Evolutionary conservation across 78 protist genomes (phyloP).

Genomic region (Dictyostelium capitatum): DNA sequence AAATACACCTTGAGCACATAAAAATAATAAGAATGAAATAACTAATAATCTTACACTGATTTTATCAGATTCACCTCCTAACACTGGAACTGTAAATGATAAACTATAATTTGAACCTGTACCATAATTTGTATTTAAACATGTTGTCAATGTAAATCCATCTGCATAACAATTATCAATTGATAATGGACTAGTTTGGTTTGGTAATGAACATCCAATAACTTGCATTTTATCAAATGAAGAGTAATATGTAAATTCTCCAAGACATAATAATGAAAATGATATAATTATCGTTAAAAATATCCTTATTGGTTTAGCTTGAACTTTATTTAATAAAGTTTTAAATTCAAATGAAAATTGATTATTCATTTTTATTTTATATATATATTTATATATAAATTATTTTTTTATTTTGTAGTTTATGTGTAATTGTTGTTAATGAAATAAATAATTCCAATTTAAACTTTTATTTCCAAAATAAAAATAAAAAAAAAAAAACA

Average conservation of each 20-base stretch:
- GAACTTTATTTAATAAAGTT: background rate
- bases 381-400: no score
- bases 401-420: no score
- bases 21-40: background rate
- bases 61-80: background rate
- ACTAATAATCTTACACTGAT: background rate
- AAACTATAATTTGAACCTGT: background rate
- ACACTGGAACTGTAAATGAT: background rate
- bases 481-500: no score
- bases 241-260: background rate
- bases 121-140: background rate
- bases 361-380: background rate
- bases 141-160: background rate
- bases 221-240: background rate
- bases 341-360: constrained; percentile 6
- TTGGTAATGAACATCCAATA: background rate
- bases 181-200: background rate
- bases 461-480: no score
- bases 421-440: no score
- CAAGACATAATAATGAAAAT: background rate
- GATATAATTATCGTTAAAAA: background rate
- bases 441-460: no score
- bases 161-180: background rate
- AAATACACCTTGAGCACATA: background rate
- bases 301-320: constrained; percentile 8